These are phyloP conservation scores for Dysphania ambrosioides DNA, from an alignment of 148 eudicot genomes.

Conservation along the genomic window DNA sequence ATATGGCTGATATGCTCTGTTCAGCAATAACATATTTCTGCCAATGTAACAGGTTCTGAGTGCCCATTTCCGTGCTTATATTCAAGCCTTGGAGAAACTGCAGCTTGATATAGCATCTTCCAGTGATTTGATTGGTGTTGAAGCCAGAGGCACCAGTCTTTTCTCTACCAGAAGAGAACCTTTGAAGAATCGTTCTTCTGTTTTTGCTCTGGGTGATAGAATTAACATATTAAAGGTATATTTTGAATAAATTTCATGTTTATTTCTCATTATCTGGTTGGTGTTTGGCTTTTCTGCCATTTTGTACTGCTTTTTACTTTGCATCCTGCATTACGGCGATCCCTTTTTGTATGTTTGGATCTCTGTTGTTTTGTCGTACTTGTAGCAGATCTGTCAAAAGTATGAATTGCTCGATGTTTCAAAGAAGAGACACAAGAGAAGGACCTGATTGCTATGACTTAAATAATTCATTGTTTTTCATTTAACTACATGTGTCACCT, in stretches of 20 bases:
- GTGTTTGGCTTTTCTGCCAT: not conserved
- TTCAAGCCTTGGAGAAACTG: slow-evolving; percentile 93
- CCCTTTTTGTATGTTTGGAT: not conserved
- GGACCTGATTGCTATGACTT: not conserved
- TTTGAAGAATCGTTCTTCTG: slow-evolving; percentile 93
- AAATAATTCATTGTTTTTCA: not conserved
- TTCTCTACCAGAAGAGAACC: slow-evolving; percentile 88
- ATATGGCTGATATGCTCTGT: not conserved
- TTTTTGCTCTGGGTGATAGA: slow-evolving; percentile 91
- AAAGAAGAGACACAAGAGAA: no score
- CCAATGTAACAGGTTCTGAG: slow-evolving; percentile 71
- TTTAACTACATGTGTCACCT: not conserved
- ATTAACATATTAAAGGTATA: slow-evolving; percentile 93
- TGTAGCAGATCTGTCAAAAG: not conserved
- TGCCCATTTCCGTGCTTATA: slow-evolving; percentile 96
- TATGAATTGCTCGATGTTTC: not conserved
- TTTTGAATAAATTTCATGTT: not conserved
- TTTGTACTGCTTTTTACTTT: no score
- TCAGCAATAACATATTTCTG: slow-evolving; percentile 13
- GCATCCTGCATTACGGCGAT: not conserved
- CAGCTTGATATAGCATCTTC: slow-evolving; percentile 92
- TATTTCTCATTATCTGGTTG: not conserved
- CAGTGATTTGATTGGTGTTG: slow-evolving; percentile 88
- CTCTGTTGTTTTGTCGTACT: not conserved
- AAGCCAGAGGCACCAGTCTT: slow-evolving; percentile 70